Evolutionary conservation across 495 filamentous ascomycete genomes (phyloP), one percentile per base, ranked within the genome.

Genomic region (Massariosphaeria phaeospora): DNA sequence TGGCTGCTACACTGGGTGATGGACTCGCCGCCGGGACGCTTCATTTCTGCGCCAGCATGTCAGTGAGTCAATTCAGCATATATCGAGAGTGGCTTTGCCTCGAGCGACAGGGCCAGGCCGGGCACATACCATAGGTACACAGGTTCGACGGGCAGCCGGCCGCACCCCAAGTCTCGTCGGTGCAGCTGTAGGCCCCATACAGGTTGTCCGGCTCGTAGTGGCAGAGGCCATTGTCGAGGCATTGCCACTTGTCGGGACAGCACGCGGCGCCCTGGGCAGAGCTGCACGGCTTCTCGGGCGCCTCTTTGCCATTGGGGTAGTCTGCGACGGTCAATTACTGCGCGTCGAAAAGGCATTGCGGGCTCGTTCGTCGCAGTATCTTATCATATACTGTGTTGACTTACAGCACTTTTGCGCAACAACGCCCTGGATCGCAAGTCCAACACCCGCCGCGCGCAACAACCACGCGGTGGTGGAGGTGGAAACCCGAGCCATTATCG

Each of bases 91-190:
- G n/a, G n/a, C n/a, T n/a, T n/a, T n/a, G n/a, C n/a, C n/a, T n/a
- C n/a, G n/a, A n/a, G n/a, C n/a, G n/a, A n/a, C n/a, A n/a, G n/a
- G n/a, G n/a, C n/a, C n/a, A n/a, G n/a, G n/a, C n/a, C n/a, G n/a
- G n/a, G n/a, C n/a, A 44, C 61, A 7, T 57, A 64, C 61, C 33
- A 40, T 64, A 46, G 5, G 61, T 64, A 31, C 61, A 64, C n/a
- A 64, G 12, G 33, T 60, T 59, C 3, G 39, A 48, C n/a, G 61
- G 51, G 24, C 61, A 64, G 6, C 25, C 34, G 0, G 36, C 23
- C 9, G 43, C 24, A 13, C 50, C 33, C 61, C 61, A 64, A 12
- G 21, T 40, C 31, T 56, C 25, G 43, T 64, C 61, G 2, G 61
- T 64, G 33, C 61, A 64, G n/a, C 56, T 52, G 15, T 64, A 64